A percentile compares a stretch with the other conserved stretches of the same genome.
These are phyloP conservation scores for Leccinum griseonigrum DNA, from an alignment of 1,284 basidiomycete genomes.

Conservation along the genomic window DNA sequence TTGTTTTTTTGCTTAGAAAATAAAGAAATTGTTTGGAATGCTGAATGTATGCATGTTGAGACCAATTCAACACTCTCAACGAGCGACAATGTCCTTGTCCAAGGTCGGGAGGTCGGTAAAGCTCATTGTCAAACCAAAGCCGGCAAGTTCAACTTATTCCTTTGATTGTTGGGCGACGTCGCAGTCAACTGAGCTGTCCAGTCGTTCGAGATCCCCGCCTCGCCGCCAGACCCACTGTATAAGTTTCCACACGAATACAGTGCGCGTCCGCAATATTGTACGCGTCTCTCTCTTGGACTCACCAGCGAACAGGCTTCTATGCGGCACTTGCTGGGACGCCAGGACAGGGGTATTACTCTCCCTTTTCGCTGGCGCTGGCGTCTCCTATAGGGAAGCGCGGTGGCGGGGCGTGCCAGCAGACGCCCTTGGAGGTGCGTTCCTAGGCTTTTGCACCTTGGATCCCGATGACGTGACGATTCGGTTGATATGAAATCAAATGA, in stretches of 20 bases:
- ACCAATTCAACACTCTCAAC: background rate
- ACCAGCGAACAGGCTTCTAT: constrained; percentile 13
- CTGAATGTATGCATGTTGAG: background rate
- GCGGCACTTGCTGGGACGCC: constrained; percentile 20
- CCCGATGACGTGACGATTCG: background rate
- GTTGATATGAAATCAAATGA: background rate
- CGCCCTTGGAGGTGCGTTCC: background rate
- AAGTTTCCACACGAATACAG: constrained; percentile 27
- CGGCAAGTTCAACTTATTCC: constrained; percentile 17
- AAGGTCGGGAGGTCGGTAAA: constrained; percentile 14
- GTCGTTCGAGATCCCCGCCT: constrained; percentile 29
- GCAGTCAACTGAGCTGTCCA: constrained; percentile 1
- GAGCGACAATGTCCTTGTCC: constrained; percentile 14
- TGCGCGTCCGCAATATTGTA: constrained; percentile 1
- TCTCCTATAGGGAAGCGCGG: background rate
- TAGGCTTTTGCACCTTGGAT: background rate
- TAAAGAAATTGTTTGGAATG: constrained; percentile 12
- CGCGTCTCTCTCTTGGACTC: background rate
- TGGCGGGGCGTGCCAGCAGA: background rate
- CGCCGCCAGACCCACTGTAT: constrained; percentile 26
- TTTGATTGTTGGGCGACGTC: background rate
- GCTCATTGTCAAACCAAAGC: constrained; percentile 31
- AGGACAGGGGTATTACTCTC: constrained; percentile 1
- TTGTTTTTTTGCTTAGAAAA: background rate
- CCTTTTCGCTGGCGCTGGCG: background rate